These are phyloP conservation scores for Ustilago lituana DNA, from an alignment of 1,284 basidiomycete species.

Conservation along the genomic window DNA sequence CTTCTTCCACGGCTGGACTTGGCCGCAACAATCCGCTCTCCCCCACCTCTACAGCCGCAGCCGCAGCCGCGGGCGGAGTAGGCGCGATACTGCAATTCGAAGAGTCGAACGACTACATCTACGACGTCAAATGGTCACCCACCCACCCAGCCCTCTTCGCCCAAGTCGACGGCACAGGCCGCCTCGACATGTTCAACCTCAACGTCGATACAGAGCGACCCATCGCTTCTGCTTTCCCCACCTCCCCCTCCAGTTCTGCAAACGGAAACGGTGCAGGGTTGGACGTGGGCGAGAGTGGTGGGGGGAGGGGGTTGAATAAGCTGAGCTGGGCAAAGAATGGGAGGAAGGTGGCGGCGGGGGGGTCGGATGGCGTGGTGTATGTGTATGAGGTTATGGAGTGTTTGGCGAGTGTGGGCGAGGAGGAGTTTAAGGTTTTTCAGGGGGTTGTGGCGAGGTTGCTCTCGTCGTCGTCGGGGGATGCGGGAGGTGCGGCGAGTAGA, in stretches of 20 bases:
- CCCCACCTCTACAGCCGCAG: neutral
- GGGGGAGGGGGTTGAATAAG: conserved; percentile 82
- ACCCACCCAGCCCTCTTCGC: conserved; percentile 92
- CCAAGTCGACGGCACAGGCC: conserved; percentile 89
- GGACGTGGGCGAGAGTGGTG: neutral
- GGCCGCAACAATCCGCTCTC: too few relatives aligned
- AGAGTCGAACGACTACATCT: conserved; percentile 97
- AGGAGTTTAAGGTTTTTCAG: conserved; percentile 53
- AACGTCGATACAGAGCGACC: conserved; percentile 84
- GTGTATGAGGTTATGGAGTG: conserved; percentile 74
- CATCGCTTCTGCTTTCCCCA: conserved; percentile 3
- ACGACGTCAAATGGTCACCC: conserved; percentile 97
- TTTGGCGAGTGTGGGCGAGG: conserved; percentile 38
- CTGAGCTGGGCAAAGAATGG: conserved; percentile 92
- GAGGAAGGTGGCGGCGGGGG: conserved; percentile 83
- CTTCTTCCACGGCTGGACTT: too few relatives aligned
- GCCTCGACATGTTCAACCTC: conserved; percentile 95
- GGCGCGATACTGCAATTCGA: conserved; percentile 74
- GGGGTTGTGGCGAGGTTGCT: conserved; percentile 31
- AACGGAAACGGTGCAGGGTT: too few relatives aligned
- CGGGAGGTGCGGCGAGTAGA: too few relatives aligned
- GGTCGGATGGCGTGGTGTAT: conserved; percentile 89
- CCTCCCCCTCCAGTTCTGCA: neutral
- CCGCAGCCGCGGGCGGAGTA: neutral
- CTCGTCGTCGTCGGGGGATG: too few relatives aligned